These are phyloP conservation scores for Chrysoporthe cubensis DNA, from an alignment of 2,329 filamentous ascomycete species.

Conservation along the genomic window DNA sequence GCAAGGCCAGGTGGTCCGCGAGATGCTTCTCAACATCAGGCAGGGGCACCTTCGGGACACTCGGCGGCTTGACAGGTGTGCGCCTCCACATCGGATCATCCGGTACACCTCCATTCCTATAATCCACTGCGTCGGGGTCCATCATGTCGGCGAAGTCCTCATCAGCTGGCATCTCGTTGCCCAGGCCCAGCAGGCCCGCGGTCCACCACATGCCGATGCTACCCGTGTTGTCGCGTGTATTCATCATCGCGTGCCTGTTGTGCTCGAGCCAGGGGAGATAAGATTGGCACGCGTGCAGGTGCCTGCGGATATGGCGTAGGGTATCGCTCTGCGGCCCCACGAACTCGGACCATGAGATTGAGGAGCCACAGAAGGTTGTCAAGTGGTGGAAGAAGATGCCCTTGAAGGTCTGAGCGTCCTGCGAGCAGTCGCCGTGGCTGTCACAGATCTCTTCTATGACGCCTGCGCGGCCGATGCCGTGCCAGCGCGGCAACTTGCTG, in stretches of 20 bases:
- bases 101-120: conserved; percentile 29
- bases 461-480: conserved; percentile 76
- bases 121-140: conserved; percentile 27
- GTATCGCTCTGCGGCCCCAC: conserved; percentile 29
- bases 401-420: conserved; percentile 90
- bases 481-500: conserved; percentile 59
- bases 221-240: conserved; percentile 20
- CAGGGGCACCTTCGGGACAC: conserved; percentile 8
- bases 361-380: conserved; percentile 72
- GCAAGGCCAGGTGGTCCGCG: not conserved
- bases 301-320: conserved; percentile 25
- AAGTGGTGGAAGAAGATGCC: conserved; percentile 94
- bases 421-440: conserved; percentile 71
- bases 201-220: conserved; percentile 33
- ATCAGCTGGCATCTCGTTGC: conserved; percentile 18
- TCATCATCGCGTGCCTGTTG: conserved; percentile 27
- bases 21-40: conserved; percentile 5
- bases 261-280: conserved; percentile 28
- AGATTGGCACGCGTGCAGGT: conserved; percentile 13
- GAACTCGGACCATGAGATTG: conserved; percentile 47
- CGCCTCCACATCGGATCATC: conserved; percentile 25
- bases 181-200: conserved; percentile 21
- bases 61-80: conserved; percentile 19
- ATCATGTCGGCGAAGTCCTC: conserved; percentile 21
- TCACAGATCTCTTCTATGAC: conserved; percentile 88